phyloP scores from a whole-genome alignment of 257 asterid species.

The Fraxinus anomala region DNA sequence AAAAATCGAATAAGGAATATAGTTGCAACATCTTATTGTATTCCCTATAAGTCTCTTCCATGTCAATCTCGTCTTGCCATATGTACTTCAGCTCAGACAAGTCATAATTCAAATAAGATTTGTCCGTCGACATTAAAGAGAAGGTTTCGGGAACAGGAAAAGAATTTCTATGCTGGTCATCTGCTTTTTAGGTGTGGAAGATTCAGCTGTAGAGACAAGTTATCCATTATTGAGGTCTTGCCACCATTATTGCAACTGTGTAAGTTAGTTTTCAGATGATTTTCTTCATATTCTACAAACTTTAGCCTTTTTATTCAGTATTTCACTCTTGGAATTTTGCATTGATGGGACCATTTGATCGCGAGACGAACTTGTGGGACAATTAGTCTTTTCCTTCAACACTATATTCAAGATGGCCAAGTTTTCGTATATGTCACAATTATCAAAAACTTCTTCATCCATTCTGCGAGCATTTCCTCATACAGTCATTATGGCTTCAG shows the following conservation, averaged over 20 bases:
- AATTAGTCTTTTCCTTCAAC: conserved; percentile 33
- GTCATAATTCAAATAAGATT: conserved; percentile 34
- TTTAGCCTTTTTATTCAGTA: conserved; percentile 40
- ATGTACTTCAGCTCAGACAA: conserved; percentile 36
- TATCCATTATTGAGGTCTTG: conserved; percentile 40
- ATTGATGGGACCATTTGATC: conserved; percentile 87
- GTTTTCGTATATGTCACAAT: conserved; percentile 39
- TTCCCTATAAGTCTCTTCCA: conserved; percentile 44
- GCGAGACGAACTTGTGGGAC: conserved; percentile 62
- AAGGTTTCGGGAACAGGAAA: conserved; percentile 56
- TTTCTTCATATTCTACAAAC: conserved; percentile 39
- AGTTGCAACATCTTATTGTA: conserved; percentile 34
- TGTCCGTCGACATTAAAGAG: conserved; percentile 36
- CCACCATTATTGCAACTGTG: conserved; percentile 27
- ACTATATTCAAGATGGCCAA: conserved; percentile 32
- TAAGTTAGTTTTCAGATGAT: conserved; percentile 28
- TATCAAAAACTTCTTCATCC: conserved; percentile 66
- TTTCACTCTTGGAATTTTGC: conserved; percentile 29
- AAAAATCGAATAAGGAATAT: neutral
- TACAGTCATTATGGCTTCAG: conserved; percentile 65
- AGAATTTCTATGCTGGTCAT: conserved; percentile 34
- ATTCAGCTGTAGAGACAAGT: conserved; percentile 83
- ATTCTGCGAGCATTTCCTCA: conserved; percentile 41
- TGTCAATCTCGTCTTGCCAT: conserved; percentile 41
- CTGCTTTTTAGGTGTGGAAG: conserved; percentile 57